Evolutionary conservation across 768 basidiomycete genomes (phyloP), one percentile per base, ranked within the genome.

Genomic region (Tremella mesenterica): DNA sequence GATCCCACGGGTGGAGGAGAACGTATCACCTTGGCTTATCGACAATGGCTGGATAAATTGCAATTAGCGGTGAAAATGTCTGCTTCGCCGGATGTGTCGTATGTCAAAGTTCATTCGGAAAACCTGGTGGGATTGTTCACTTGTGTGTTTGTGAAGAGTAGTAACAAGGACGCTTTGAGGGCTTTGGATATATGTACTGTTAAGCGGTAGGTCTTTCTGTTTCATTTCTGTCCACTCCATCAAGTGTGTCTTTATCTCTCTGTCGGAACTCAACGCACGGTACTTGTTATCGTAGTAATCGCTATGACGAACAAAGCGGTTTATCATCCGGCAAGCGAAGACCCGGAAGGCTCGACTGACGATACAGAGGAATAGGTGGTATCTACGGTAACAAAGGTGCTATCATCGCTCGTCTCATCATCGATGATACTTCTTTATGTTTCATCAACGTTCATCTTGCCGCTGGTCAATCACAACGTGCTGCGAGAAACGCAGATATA

Each of bases 391-490:
- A 97, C 71, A 97, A 99, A 87, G 91, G 91, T 8, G 91, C 85
- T 0, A 91, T 95, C 57, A 80, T 91, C n/a, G 81, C 86, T 2
- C 38, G 92, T 18, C 83, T 95, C 56, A 81, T 91, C 6, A 79
- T 97, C 41, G 90, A 90, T 55, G 90, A 96, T 71, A 86, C 91
- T 1, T 92, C 88, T 0, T 69, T 96, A 13, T 97, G 93, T 74
- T 85, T 95, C 65, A 82, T 97, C 75, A 99, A 99, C 74, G 90
- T 87, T 60, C 93, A 99, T 77, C 80, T 99, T 54, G 93, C 92
- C n/a, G 75, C 72, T 20, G 93, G 93, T 1, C 92, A 96, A 65
- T 80, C 81, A 52, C 85, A 86, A 46, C 80, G 85, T 16, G 80
- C 85, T 1, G 79, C 85, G 56, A 80, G 93, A 16, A 95, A 95